These are phyloP conservation scores for Lichtheimia hyalospora DNA, from an alignment of 371 early-diverging fungal genomes.

Conservation along the genomic window DNA sequence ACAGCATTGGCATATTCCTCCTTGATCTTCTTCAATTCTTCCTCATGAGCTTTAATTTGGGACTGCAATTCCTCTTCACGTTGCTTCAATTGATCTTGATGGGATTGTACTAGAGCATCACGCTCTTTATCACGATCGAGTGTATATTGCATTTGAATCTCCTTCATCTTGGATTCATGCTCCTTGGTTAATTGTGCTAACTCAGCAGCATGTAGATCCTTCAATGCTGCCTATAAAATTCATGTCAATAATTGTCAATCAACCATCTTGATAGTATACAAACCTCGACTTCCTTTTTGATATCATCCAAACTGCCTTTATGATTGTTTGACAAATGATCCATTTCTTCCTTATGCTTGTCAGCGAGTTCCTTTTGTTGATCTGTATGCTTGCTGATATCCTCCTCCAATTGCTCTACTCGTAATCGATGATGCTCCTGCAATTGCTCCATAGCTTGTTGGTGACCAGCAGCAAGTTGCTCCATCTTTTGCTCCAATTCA, in stretches of 20 bases:
- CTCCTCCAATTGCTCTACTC: conserved; percentile 29
- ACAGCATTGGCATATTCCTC: conserved; percentile 12
- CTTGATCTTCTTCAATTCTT: conserved; percentile 3
- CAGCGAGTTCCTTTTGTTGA: conserved; percentile 20
- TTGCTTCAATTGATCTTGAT: conserved; percentile 1
- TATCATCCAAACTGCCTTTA: conserved; percentile 25
- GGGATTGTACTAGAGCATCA: conserved; percentile 6
- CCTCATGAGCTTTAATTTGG: background rate
- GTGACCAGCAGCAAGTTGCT: conserved; percentile 28
- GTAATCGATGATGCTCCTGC: conserved; percentile 28
- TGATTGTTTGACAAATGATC: conserved; percentile 17
- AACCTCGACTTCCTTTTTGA: conserved; percentile 38
- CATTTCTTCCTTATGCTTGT: conserved; percentile 26
- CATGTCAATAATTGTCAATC: background rate
- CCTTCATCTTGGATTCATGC: conserved; percentile 23
- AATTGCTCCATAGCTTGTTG: conserved; percentile 41
- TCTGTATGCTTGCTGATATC: conserved; percentile 26
- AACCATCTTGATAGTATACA: background rate
- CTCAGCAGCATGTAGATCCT: conserved; percentile 25
- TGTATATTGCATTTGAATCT: conserved; percentile 11
- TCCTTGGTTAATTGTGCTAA: conserved; percentile 12
- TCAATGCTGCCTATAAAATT: conserved; percentile 13
- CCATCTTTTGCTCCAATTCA: conserved; percentile 36
- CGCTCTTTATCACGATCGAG: conserved; percentile 16
- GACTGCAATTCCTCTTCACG: background rate